These are phyloP conservation scores for Yamadazyma endophytica DNA, from an alignment of 805 yeast genomes.

Conservation along the genomic window DNA sequence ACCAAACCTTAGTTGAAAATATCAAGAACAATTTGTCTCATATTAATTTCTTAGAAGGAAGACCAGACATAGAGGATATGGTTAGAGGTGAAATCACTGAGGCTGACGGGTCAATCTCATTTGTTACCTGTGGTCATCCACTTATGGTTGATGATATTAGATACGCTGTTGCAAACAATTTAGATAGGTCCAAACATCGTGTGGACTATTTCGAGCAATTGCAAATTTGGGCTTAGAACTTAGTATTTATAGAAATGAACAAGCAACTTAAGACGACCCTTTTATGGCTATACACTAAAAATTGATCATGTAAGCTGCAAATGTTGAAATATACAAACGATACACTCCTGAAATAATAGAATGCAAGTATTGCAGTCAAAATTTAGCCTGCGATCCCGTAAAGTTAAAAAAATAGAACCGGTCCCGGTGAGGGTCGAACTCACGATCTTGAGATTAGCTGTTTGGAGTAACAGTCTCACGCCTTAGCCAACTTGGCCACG, in stretches of 20 bases:
- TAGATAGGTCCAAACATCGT: constrained; percentile 36
- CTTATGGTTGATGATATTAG: constrained; percentile 57
- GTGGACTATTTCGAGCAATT: constrained; percentile 76
- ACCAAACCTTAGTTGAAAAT: constrained; percentile 7
- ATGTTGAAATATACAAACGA: background rate
- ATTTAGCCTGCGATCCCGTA: no score
- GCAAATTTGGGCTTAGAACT: constrained; percentile 63
- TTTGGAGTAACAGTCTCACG: constrained; percentile 13
- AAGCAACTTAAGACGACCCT: no score
- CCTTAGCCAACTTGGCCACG: constrained; percentile 13
- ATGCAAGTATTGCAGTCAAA: background rate
- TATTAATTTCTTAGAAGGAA: constrained; percentile 38
- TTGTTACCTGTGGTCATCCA: constrained; percentile 64
- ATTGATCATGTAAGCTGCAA: background rate
- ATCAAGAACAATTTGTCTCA: constrained; percentile 23
- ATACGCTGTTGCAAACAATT: constrained; percentile 39
- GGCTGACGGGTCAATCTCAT: constrained; percentile 41
- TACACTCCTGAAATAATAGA: background rate
- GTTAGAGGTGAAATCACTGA: constrained; percentile 32
- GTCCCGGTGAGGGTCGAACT: constrained; percentile 12
- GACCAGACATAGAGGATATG: constrained; percentile 45
- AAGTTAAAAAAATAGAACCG: constrained; percentile 4
- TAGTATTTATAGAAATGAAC: no score
- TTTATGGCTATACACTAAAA: no score
- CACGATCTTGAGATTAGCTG: constrained; percentile 12